Evolutionary conservation across 108 stramenopile genomes (phyloP), one percentile per base, ranked within the genome.

Genomic region (Skeletonema marinoi): DNA sequence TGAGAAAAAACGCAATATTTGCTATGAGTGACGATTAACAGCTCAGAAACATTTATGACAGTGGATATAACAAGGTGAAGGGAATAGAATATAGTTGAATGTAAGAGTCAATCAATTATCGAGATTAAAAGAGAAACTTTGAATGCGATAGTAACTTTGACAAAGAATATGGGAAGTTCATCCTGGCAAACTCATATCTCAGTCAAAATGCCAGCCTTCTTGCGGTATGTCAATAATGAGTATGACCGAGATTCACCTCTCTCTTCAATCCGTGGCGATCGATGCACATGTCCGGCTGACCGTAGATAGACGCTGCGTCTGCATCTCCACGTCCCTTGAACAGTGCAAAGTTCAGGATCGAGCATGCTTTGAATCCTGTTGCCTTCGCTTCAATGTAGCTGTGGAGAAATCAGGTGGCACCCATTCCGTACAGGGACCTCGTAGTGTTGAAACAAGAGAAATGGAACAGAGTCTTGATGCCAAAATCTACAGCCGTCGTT

Each of bases 201-300:
- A 46, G 44, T 46, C 44, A 46, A 46, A 68, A 68, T 68, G 68
- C 68, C 68, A 68, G 3, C 68, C 68, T 54, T 68, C 68, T 25
- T 41, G 38, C 9, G 68, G 68, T 48, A 68, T 68, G 16, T 68
- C 68, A 50, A 68, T 41, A 68, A 68, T 54, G n/a, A 68, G 31
- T n/a, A 68, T 44, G 3, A 68, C 29, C 68, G 68, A 50, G 29
- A 46, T 6, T 32, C 50, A n/a, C 68, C 31, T 3, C 68, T 44
- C n/a, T 68, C 21, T 11, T 46, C 42, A 30, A 68, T 32, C 17
- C 68, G 42, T 2, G 68, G 68, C 13, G 68, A 68, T 54, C 68
- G 33, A 54, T 68, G 68, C 9, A 68, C 68, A 32, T 68, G 9
- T 50, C 68, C 1, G 42, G 46, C 31, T 68, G 68, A 68, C 46